These are phyloP conservation scores for Phytophthora colocasiae DNA, from an alignment of 352 stramenopile species.

Conservation along the genomic window DNA sequence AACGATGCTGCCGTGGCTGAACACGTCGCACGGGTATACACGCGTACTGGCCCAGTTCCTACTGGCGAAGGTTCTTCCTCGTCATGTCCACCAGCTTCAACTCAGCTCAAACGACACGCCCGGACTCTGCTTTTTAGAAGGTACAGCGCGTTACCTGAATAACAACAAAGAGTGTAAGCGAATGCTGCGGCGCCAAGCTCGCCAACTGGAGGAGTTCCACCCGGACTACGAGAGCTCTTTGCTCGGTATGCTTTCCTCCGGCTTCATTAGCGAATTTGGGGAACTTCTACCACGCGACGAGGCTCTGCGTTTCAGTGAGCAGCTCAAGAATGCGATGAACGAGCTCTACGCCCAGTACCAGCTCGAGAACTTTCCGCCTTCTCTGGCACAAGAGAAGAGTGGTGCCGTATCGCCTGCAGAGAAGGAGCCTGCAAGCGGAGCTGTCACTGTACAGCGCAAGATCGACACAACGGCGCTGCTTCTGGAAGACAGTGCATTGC, in stretches of 20 bases:
- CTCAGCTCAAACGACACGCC: conserved; percentile 17
- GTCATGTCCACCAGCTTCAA: conserved; percentile 53
- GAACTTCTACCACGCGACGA: conserved; percentile 75
- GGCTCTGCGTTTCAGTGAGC: conserved; percentile 53
- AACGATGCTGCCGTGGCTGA: conserved; percentile 79
- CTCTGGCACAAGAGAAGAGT: background rate
- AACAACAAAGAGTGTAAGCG: conserved; percentile 87
- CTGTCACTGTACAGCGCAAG: conserved; percentile 75
- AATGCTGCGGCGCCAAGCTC: conserved; percentile 78
- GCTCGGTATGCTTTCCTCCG: conserved; percentile 65
- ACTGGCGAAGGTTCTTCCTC: conserved; percentile 67
- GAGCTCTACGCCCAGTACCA: conserved; percentile 80
- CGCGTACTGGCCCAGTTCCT: conserved; percentile 83
- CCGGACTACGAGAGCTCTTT: conserved; percentile 80
- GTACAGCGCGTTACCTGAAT: conserved; percentile 69
- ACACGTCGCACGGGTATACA: conserved; percentile 82
- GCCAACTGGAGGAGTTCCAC: conserved; percentile 65
- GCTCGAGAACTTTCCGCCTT: conserved; percentile 57
- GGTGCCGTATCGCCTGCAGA: background rate
- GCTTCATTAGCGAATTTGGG: conserved; percentile 77
- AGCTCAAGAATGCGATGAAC: conserved; percentile 75
- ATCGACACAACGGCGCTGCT: conserved; percentile 73
- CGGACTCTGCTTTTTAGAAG: conserved; percentile 57
- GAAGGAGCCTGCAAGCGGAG: background rate
- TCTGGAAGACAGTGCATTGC: conserved; percentile 68